Evolutionary conservation across 306 rosid species (phyloP), one percentile per base, ranked within the genome.

Genomic region (Chamaecrista fasciculata): DNA sequence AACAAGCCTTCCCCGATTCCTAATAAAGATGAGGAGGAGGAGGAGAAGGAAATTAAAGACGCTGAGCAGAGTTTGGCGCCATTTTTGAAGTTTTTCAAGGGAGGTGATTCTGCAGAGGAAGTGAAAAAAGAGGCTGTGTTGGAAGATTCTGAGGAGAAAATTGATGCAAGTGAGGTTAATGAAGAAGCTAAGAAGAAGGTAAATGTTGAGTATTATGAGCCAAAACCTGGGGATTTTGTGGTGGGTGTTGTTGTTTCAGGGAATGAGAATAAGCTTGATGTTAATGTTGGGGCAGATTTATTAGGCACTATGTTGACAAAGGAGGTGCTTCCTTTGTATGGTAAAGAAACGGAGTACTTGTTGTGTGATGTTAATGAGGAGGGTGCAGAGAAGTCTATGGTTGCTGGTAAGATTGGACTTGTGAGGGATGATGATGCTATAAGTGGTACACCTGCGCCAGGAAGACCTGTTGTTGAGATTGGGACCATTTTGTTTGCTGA

Each of bases 161-260:
- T 36, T 69, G 75, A 53, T 6, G 39, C 39, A 70, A 78, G 21
- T 52, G 80, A 56, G 44, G 73, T 60, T n/a, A 56, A 23, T 48
- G 84, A 80, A 79, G 88, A 71, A 60, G 76, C 26, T 23, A 70
- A 74, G 66, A 85, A 72, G 76, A 85, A 72, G 76, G 77, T 94
- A 16, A 77, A 43, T 58, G 89, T 94, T 48, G 92, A 91, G 87
- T 94, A 94, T 72, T 94, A 94, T 60, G 97, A 90, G 58, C 96
- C 98, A 6, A 90, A 88, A 80, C 91, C 92, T 0, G 98, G 98
- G 16, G 97, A 94, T 82, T 85, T 85, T 72, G 97, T 85, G 59
- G 92, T 94, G 37, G 98, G 95, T 16, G 91, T 88, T 67, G 98
- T 94, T 36, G 96, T 94, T 78, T 94, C 97, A 0, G 98, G 96